Evolutionary conservation across 345 rosid species (phyloP).

Genomic region (Eucalyptus curtisii): DNA sequence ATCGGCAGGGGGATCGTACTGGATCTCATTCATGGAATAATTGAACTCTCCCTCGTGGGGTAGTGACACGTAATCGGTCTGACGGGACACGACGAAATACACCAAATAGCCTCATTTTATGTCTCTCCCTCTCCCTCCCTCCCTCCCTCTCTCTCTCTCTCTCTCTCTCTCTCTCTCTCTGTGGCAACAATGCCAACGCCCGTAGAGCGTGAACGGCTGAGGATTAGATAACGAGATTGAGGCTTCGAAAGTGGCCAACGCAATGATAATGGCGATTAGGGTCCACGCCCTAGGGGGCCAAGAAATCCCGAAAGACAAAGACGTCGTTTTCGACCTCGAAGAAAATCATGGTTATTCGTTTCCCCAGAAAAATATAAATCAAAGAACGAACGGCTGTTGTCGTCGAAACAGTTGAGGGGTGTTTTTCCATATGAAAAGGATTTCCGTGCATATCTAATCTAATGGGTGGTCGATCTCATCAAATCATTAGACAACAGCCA

Average conservation of each 20-base stretch:
- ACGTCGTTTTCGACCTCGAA: not conserved
- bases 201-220: constrained; percentile 16
- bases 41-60: not conserved
- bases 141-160: not conserved
- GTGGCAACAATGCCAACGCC: not conserved
- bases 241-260: constrained; percentile 7
- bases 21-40: not conserved
- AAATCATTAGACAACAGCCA: not conserved
- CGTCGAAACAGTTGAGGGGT: not conserved
- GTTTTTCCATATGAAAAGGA: not conserved
- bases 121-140: not conserved
- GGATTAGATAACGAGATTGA: constrained; percentile 8
- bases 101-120: not conserved
- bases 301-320: not conserved
- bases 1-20: not conserved
- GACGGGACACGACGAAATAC: not conserved
- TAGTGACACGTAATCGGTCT: not conserved
- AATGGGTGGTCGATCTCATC: not conserved
- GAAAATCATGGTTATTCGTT: not conserved
- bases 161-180: not conserved
- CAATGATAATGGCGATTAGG: not conserved
- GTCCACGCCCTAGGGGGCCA: not conserved
- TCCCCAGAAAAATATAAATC: not conserved
- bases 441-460: not conserved
- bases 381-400: not conserved